Conservation (phyloP, 2,329 filamentous ascomycete genomes). For the Phyllosticta citriasiana region DNA sequence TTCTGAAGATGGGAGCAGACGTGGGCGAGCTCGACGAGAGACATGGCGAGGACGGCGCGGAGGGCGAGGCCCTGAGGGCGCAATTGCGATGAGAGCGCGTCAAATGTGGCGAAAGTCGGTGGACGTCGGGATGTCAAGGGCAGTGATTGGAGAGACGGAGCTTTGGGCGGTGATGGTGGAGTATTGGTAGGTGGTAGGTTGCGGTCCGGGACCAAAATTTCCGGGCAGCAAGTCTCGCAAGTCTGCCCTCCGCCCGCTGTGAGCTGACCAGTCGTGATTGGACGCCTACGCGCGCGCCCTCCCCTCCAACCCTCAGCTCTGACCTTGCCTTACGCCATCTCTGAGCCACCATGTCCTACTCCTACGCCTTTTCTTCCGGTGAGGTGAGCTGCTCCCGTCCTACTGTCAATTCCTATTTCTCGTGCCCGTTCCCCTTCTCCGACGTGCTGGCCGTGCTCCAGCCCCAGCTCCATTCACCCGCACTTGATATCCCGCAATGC, state of each 20-base stretch:
- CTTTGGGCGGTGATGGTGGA: constrained; percentile 2
- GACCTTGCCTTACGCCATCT: not conserved
- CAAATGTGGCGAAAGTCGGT: not conserved
- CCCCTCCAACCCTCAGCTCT: constrained; percentile 2
- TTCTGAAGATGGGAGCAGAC: constrained; percentile 90
- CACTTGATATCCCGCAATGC: constrained; percentile 26
- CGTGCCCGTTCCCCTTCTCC: not conserved
- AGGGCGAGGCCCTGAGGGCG: constrained; percentile 8
- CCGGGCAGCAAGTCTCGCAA: not conserved
- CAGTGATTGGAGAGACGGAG: constrained; percentile 1
- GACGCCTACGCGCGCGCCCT: constrained; percentile 2
- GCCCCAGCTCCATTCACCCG: not conserved
- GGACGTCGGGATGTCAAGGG: not conserved
- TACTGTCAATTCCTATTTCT: not conserved
- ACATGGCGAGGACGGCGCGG: constrained; percentile 41
- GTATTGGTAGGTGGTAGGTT: not conserved
- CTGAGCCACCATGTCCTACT: not conserved
- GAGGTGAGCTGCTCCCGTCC: not conserved
- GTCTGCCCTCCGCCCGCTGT: constrained; percentile 4
- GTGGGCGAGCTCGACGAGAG: constrained; percentile 63
- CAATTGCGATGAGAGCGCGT: not conserved
- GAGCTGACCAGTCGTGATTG: constrained; percentile 12
- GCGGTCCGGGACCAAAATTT: constrained; percentile 16
- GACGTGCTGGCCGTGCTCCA: not conserved
- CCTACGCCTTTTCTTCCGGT: not conserved